These are phyloP conservation scores for Clathrospora elynae DNA, from an alignment of 2,329 filamentous ascomycete species.

Conservation along the genomic window DNA sequence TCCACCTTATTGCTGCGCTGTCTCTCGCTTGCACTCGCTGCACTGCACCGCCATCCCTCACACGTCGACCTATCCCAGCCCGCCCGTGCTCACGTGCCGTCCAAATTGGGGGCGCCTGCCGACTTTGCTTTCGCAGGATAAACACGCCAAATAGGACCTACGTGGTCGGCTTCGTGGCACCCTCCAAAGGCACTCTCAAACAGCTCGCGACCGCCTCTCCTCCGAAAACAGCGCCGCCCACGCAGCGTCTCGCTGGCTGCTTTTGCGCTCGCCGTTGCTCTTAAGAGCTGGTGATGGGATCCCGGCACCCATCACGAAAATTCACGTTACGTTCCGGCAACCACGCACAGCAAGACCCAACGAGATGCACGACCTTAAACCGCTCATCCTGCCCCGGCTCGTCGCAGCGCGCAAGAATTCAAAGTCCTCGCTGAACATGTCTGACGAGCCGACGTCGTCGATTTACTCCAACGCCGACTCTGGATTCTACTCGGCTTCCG, in stretches of 20 bases:
- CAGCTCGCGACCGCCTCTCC: conserved; percentile 40
- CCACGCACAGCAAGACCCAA: conserved; percentile 19
- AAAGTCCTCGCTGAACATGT: conserved; percentile 43
- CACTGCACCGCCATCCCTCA: conserved; percentile 6
- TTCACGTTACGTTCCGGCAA: conserved; percentile 34
- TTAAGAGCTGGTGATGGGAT: conserved; percentile 48
- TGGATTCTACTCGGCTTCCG: conserved; percentile 61
- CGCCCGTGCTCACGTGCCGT: conserved; percentile 39
- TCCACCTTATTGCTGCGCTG: conserved; percentile 22
- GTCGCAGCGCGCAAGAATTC: conserved; percentile 47
- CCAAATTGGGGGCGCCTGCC: conserved; percentile 34
- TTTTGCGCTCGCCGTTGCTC: conserved; percentile 20
- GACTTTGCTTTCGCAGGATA: conserved; percentile 33
- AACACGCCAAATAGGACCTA: conserved; percentile 40
- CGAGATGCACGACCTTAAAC: conserved; percentile 49
- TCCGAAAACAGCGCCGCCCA: conserved; percentile 25
- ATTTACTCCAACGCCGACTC: conserved; percentile 45
- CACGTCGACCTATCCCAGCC: conserved; percentile 29
- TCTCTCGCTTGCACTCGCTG: conserved; percentile 11
- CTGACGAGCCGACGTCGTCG: conserved; percentile 38
- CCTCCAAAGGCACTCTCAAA: conserved; percentile 35
- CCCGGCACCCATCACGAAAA: conserved; percentile 37
- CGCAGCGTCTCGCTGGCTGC: conserved; percentile 24
- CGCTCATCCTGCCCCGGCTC: conserved; percentile 47
- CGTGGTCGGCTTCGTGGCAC: conserved; percentile 51